phyloP scores from a whole-genome alignment of 2,329 filamentous ascomycete genomes.

The Pleomassaria siparia region DNA sequence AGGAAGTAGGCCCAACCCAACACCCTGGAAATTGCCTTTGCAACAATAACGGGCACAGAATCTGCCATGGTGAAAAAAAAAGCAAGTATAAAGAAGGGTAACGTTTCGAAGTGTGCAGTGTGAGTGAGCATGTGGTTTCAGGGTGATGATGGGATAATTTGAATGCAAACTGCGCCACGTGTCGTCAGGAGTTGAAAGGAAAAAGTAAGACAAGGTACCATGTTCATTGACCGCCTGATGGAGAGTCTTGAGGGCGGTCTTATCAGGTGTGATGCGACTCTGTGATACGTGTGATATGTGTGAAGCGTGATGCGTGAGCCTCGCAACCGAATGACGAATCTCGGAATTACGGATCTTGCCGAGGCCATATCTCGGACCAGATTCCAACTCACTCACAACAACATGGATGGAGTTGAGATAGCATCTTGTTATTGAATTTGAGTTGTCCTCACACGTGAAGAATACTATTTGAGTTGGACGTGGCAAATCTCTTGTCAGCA shows the following conservation, averaged over 20 bases:
- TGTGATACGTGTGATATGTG: background rate
- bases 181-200: background rate
- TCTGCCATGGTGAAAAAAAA: constrained; percentile 10
- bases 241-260: background rate
- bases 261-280: background rate
- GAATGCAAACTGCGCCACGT: background rate
- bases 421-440: no score
- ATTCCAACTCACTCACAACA: no score
- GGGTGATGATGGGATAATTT: background rate
- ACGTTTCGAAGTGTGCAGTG: background rate
- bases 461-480: no score
- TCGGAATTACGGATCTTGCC: background rate
- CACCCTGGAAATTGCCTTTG: constrained; percentile 35
- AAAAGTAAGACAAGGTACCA: constrained; percentile 4
- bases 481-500: no score
- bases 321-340: background rate
- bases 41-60: constrained; percentile 30
- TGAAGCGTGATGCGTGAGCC: background rate
- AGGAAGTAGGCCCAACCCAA: constrained; percentile 43
- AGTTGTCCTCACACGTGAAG: no score
- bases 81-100: constrained; percentile 4
- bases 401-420: no score
- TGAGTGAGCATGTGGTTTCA: background rate
- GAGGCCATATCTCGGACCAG: background rate
- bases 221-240: constrained; percentile 4